Evolutionary conservation across 2,329 filamentous ascomycete species (phyloP).

Genomic region (Gremmenia infestans): DNA sequence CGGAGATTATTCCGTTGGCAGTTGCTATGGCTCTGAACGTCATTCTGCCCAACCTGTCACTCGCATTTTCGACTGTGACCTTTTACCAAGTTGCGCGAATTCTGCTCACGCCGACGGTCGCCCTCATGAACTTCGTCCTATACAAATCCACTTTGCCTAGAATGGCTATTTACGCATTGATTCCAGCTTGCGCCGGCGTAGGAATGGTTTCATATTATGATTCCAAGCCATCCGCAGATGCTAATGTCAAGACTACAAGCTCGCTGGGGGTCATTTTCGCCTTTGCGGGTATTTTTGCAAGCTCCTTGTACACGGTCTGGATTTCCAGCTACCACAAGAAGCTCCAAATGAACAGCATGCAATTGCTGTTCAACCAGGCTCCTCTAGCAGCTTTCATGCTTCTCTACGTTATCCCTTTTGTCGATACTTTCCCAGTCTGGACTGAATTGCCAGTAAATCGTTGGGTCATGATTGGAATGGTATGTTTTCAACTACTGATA

Average conservation of each 20-base stretch:
- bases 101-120: constrained; percentile 60
- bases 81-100: constrained; percentile 68
- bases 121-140: constrained; percentile 58
- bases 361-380: constrained; percentile 64
- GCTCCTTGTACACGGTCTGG: constrained; percentile 65
- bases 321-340: constrained; percentile 61
- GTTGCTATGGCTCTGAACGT: constrained; percentile 65
- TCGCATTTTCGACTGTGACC: constrained; percentile 62
- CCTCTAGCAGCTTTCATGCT: constrained; percentile 58
- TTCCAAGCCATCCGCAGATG: constrained; percentile 45
- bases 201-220: constrained; percentile 65
- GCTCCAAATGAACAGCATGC: constrained; percentile 62
- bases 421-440: constrained; percentile 58
- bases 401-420: constrained; percentile 61
- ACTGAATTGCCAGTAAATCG: constrained; percentile 43
- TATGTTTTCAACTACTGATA: constrained; percentile 27
- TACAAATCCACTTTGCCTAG: constrained; percentile 52
- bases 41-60: constrained; percentile 62
- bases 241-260: constrained; percentile 50
- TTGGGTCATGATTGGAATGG: constrained; percentile 56
- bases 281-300: constrained; percentile 58
- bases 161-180: constrained; percentile 45
- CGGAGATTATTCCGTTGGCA: constrained; percentile 58
- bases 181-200: constrained; percentile 60
- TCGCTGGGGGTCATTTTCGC: constrained; percentile 59